Evolutionary conservation across 139 green algal species (phyloP), one percentile per base, ranked within the genome.

Genomic region (Marvania coccoides): DNA sequence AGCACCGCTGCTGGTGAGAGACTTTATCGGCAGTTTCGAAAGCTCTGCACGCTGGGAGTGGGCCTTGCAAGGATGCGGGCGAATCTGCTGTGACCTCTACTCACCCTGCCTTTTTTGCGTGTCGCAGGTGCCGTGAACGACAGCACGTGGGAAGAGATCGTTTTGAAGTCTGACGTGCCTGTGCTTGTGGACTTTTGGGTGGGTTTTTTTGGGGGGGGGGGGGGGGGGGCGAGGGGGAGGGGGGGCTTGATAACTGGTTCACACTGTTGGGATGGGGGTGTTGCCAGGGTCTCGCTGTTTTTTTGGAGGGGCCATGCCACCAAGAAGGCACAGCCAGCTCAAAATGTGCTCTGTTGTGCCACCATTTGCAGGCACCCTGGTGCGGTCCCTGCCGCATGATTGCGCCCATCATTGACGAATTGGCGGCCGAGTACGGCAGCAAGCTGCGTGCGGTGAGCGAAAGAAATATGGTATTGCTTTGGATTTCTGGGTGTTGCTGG

Each of bases 181-280:
- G 93, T 98, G 54, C 61, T 98, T 24, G 85, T 98, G n/a, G 92
- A 98, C 72, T 98, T 97, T 81, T 98, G 91, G 89, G 88, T n/a
- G n/a, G n/a, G n/a, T n/a, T n/a, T n/a, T n/a, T n/a, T n/a, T n/a
- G n/a, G n/a, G n/a, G n/a, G n/a, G n/a, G n/a, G n/a, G n/a, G n/a
- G n/a, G n/a, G n/a, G n/a, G n/a, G n/a, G n/a, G n/a, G n/a, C n/a
- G n/a, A n/a, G n/a, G n/a, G n/a, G n/a, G n/a, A n/a, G n/a, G n/a
- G n/a, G n/a, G n/a, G n/a, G n/a, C n/a, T n/a, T n/a, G n/a, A n/a
- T n/a, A n/a, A n/a, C n/a, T n/a, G n/a, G n/a, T n/a, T n/a, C 85
- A 19, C 76, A 57, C 13, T 7, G 8, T 61, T 26, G 24, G 6
- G 8, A 13, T 61, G 53, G 9, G n/a, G n/a, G n/a, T n/a, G n/a